Evolutionary conservation across 148 eudicot species (phyloP), one percentile per base, ranked within the genome.

Genomic region (Mesembryanthemum crystallinum): DNA sequence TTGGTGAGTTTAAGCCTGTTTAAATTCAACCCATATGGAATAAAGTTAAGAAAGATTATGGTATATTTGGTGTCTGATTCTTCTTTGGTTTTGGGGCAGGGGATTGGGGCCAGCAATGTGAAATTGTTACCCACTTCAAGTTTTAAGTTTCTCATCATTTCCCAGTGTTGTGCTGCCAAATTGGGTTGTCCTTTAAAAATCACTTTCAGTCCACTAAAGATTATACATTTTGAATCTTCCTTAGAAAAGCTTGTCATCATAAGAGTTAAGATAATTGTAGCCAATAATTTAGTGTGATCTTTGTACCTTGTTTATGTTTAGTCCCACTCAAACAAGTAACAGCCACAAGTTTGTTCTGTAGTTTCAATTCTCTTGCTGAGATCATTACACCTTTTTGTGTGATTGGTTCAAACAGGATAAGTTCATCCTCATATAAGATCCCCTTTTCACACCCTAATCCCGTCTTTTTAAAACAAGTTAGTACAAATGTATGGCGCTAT

Each of bases 371-470:
- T 64, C 7, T 29, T 69, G 79, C 58, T 76, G 79, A 76, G 45
- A 28, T 76, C 73, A 76, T 68, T 65, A 47, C 27, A 5, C 35
- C 25, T 10, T 69, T 59, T 69, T 52, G 28, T 11, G 43, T 66
- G 49, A 77, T 70, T 77, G 57, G 63, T 77, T 77, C 62, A 32
- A 61, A 32, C 27, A 62, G 37, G 74, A 77, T 77, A 77, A 62
- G 74, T 33, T 54, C 58, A 61, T 62, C 17, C 42, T 45, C 69
- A 70, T 75, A 60, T 49, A 77, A 67, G 29, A n/a, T 29, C 29
- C 64, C 29, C 21, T 61, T 69, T 60, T 69, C 59, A 45, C 68
- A 18, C 27, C 58, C 67, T 67, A 67, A 68, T 67, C 52, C 15
- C 43, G 9, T 37, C 64, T 18, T 43, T 54, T 76, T 67, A 68